Evolutionary conservation across 768 basidiomycete species (phyloP), one percentile per base, ranked within the genome.

Genomic region (Mycena albidolilacea): DNA sequence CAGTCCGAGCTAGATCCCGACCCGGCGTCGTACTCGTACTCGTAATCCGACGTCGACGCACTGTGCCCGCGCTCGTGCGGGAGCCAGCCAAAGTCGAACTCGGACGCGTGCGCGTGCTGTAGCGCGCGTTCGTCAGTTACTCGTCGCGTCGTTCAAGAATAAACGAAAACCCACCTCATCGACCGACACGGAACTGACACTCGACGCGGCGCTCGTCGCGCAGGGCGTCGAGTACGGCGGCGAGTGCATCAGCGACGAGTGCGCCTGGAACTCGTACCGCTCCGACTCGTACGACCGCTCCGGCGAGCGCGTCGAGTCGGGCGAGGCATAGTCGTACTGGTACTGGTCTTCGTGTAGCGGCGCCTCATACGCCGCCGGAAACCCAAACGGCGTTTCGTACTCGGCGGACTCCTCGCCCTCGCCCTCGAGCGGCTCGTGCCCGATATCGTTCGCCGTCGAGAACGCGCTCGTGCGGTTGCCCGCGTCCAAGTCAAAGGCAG

Each of bases 51-150:
- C 21, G 15, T 39, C 12, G 17, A 21, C 66, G 23, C 57, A 30
- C 30, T 30, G 30, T 2, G 30, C 3, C 30, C 30, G 30, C 68
- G 73, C 41, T 71, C 66, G 21, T 60, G 60, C 7, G 70, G 67
- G 15, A 64, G n/a, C 74, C 74, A 72, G 7, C 70, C 74, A 66
- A 71, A 75, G 52, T 72, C 74, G 10, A 21, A 75, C 14, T 61
- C 73, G 30, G 30, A 30, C 3, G 7, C 52, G 48, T 30, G n/a
- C 1, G 46, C 10, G 11, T 17, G 12, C 14, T 17, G 46, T 19
- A 17, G 41, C 10, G 41, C 41, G 41, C 8, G 14, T 43, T 43
- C 10, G 14, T 43, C 5, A 43, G 41, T 10, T 7, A 30, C 3
- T 30, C 30, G 30, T 30, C 41, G 41, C 3, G 41, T 30, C 2